Evolutionary conservation across 805 yeast genomes (phyloP).

Genomic region (Ogataea sp.): DNA sequence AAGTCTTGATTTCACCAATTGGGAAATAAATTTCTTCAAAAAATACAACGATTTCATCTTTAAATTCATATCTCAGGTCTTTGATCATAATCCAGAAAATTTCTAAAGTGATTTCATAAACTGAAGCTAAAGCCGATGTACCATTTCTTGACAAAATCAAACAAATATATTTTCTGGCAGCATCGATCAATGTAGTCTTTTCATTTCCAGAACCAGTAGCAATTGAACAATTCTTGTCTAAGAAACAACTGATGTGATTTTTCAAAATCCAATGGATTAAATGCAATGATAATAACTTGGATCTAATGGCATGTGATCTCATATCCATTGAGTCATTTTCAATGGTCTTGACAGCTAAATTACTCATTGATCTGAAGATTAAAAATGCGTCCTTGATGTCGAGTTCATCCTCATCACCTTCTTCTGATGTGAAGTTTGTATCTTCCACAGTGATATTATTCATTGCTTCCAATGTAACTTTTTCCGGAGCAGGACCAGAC

Average conservation of each 20-base stretch:
- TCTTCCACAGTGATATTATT: constrained; percentile 53
- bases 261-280: constrained; percentile 78
- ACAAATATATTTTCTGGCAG: constrained; percentile 78
- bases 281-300: constrained; percentile 82
- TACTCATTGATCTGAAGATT: constrained; percentile 91
- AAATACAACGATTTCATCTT: constrained; percentile 89
- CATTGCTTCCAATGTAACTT: constrained; percentile 51
- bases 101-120: constrained; percentile 85
- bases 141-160: constrained; percentile 84
- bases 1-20: constrained; percentile 82
- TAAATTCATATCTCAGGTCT: constrained; percentile 79
- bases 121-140: constrained; percentile 84
- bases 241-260: constrained; percentile 77
- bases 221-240: constrained; percentile 49
- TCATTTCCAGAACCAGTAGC: constrained; percentile 40
- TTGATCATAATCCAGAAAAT: constrained; percentile 87
- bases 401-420: constrained; percentile 54
- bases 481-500: background rate
- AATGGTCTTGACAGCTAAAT: constrained; percentile 75
- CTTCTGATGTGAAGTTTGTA: constrained; percentile 38
- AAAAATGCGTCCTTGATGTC: constrained; percentile 86
- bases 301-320: constrained; percentile 88
- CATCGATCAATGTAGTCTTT: constrained; percentile 60
- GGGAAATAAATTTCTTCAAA: constrained; percentile 92
- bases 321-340: constrained; percentile 72